phyloP scores from a whole-genome alignment of 768 basidiomycete species.

The Epithele typhae region DNA sequence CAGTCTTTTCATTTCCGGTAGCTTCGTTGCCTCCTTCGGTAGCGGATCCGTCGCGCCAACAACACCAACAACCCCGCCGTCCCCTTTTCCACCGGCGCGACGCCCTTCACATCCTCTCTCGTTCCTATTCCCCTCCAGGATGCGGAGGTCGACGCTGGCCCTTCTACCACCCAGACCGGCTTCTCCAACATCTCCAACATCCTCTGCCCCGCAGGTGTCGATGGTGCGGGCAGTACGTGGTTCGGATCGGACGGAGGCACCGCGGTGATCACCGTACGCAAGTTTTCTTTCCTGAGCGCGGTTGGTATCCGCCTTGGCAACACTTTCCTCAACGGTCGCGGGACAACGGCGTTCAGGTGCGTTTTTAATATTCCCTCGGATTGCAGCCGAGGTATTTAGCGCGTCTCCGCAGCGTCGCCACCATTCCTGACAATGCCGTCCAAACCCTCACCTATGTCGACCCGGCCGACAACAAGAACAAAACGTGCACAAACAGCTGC shows the following conservation, averaged over 20 bases:
- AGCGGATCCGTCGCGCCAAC: slow-evolving; percentile 50
- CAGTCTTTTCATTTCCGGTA: slow-evolving; percentile 85
- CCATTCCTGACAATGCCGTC: slow-evolving; percentile 86
- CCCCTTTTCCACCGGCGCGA: slow-evolving; percentile 75
- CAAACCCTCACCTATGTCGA: slow-evolving; percentile 76
- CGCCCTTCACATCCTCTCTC: slow-evolving; percentile 85
- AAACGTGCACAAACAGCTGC: slow-evolving; percentile 74
- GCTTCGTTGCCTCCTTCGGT: slow-evolving; percentile 73
- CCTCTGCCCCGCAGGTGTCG: slow-evolving; percentile 82
- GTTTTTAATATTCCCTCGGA: slow-evolving; percentile 17
- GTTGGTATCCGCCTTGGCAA: slow-evolving; percentile 88
- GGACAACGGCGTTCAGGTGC: slow-evolving; percentile 88
- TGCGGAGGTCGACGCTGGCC: slow-evolving; percentile 54
- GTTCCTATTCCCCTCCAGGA: slow-evolving; percentile 70
- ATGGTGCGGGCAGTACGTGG: slow-evolving; percentile 82
- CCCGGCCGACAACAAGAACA: slow-evolving; percentile 65
- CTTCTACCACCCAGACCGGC: slow-evolving; percentile 54
- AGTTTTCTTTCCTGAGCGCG: slow-evolving; percentile 69
- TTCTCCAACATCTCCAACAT: slow-evolving; percentile 65
- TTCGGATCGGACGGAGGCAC: slow-evolving; percentile 66
- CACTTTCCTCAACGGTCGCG: slow-evolving; percentile 74
- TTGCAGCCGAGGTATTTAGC: slow-evolving; percentile 1
- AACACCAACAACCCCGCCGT: slow-evolving; percentile 82
- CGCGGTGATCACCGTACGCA: slow-evolving; percentile 72
- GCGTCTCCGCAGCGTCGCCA: slow-evolving; percentile 57